phyloP scores from a whole-genome alignment of 1,284 basidiomycete species.

The Apiotrichum siamense region DNA sequence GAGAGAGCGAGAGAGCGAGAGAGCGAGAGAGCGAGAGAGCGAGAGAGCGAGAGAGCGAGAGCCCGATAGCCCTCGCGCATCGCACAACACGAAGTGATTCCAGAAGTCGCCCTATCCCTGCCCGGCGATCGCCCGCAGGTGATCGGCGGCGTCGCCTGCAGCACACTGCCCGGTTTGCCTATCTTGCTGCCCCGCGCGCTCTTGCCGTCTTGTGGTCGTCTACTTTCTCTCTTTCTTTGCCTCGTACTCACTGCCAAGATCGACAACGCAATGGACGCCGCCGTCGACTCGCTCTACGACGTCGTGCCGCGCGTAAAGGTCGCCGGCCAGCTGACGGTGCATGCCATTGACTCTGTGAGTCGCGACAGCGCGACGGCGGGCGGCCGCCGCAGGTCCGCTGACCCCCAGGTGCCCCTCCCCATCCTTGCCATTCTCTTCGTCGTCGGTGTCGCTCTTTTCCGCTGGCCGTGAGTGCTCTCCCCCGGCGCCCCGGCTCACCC shows the following conservation, averaged over 20 bases:
- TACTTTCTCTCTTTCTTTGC: background rate
- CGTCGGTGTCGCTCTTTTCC: conserved; percentile 3
- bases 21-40: too few species aligned
- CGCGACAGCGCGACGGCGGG: background rate
- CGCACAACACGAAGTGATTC: too few species aligned
- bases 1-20: too few species aligned
- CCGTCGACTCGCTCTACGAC: conserved; percentile 2
- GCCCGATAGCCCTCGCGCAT: too few species aligned
- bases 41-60: too few species aligned
- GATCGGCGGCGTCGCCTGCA: too few species aligned
- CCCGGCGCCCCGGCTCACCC: background rate
- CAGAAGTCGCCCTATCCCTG: too few species aligned
- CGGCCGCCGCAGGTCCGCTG: background rate
- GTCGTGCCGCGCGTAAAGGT: conserved; percentile 3
- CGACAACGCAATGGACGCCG: conserved; percentile 4
- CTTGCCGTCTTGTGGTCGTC: background rate
- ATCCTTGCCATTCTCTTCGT: conserved; percentile 8
- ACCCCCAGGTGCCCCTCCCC: conserved; percentile 4
- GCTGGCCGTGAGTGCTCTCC: conserved; percentile 4
- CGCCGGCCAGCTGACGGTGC: background rate
- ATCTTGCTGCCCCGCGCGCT: background rate
- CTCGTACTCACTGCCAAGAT: background rate
- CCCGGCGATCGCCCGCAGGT: too few species aligned
- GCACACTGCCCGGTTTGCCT: too few species aligned
- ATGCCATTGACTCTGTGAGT: conserved; percentile 9